Evolutionary conservation across 176 grass and related monocot genomes (phyloP).

Genomic region (Tuctoria greenei): DNA sequence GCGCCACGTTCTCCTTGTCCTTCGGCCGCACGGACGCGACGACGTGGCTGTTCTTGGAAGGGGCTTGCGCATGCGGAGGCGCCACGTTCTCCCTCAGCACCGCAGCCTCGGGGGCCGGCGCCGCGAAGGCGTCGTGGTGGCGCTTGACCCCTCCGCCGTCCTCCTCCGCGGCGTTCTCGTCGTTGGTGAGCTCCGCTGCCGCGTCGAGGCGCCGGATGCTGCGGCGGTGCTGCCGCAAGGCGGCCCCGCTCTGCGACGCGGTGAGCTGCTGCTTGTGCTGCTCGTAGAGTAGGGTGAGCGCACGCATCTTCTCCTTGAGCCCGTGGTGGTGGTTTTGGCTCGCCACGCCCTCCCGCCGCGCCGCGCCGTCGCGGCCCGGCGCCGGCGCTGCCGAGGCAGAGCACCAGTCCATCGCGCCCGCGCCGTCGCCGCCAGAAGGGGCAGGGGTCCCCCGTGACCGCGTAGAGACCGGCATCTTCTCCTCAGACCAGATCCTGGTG

Average conservation of each 20-base stretch:
- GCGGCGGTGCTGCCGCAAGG: slow-evolving; percentile 28
- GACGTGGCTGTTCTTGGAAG: slow-evolving; percentile 34
- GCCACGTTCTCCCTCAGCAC: slow-evolving; percentile 51
- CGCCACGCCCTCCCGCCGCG: not conserved
- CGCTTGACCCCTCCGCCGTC: not conserved
- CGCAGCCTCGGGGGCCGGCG: not conserved
- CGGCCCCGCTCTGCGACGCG: slow-evolving; percentile 29
- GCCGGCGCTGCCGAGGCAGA: slow-evolving; percentile 15
- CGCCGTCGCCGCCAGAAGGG: slow-evolving; percentile 19
- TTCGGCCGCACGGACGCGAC: slow-evolving; percentile 39
- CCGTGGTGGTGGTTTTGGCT: slow-evolving; percentile 51
- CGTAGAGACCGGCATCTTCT: slow-evolving; percentile 77
- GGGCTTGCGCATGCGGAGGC: slow-evolving; percentile 9
- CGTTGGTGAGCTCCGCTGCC: slow-evolving; percentile 20
- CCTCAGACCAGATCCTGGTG: slow-evolving; percentile 19
- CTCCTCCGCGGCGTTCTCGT: slow-evolving; percentile 16
- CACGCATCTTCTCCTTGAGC: slow-evolving; percentile 81
- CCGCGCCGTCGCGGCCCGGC: slow-evolving; percentile 11
- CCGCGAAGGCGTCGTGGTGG: slow-evolving; percentile 11
- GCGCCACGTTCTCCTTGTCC: slow-evolving; percentile 53
- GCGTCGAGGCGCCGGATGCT: slow-evolving; percentile 25
- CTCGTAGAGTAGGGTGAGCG: slow-evolving; percentile 69
- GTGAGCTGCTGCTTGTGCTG: slow-evolving; percentile 67
- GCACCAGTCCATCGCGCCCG: slow-evolving; percentile 9
- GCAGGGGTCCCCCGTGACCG: slow-evolving; percentile 45